These are phyloP conservation scores for Clavispora carvajalis DNA, from an alignment of 805 yeast species.

Conservation along the genomic window DNA sequence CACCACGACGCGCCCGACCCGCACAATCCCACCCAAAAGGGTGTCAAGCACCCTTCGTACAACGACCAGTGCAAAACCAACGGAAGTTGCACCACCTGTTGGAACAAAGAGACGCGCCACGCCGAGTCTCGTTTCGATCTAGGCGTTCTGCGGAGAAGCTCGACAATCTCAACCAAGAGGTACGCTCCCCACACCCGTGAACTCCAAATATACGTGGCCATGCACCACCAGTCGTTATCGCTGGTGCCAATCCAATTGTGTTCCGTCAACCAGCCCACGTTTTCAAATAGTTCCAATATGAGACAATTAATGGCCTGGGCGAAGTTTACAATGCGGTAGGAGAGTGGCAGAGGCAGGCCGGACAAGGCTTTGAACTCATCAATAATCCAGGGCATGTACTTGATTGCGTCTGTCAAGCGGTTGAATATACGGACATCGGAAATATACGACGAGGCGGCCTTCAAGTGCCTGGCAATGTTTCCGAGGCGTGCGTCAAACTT, in stretches of 20 bases:
- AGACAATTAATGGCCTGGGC: slow-evolving; percentile 38
- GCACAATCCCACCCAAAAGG: slow-evolving; percentile 45
- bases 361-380: slow-evolving; percentile 31
- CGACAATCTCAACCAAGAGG: slow-evolving; percentile 33
- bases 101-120: slow-evolving; percentile 34
- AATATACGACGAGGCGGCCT: slow-evolving; percentile 30
- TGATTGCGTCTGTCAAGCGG: slow-evolving; percentile 36
- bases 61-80: slow-evolving; percentile 42
- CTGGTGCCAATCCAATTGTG: slow-evolving; percentile 41
- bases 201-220: slow-evolving; percentile 41
- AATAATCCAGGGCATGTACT: slow-evolving; percentile 41
- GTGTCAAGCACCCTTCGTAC: slow-evolving; percentile 39
- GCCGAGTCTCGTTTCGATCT: slow-evolving; percentile 27
- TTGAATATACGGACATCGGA: slow-evolving; percentile 39
- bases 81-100: slow-evolving; percentile 36
- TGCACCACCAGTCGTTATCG: slow-evolving; percentile 38
- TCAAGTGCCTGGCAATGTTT: slow-evolving; percentile 30
- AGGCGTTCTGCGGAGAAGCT: slow-evolving; percentile 38
- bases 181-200: slow-evolving; percentile 42
- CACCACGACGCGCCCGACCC: slow-evolving; percentile 42
- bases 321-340: slow-evolving; percentile 31
- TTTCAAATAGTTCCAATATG: slow-evolving; percentile 35
- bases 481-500: slow-evolving; percentile 5
- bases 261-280: slow-evolving; percentile 42
- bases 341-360: slow-evolving; percentile 19